Percentiles rank a stretch among this genome's conserved stretches.
These are phyloP conservation scores for Hortiboletus flavorubellus DNA, from an alignment of 768 basidiomycete genomes.

Conservation along the genomic window DNA sequence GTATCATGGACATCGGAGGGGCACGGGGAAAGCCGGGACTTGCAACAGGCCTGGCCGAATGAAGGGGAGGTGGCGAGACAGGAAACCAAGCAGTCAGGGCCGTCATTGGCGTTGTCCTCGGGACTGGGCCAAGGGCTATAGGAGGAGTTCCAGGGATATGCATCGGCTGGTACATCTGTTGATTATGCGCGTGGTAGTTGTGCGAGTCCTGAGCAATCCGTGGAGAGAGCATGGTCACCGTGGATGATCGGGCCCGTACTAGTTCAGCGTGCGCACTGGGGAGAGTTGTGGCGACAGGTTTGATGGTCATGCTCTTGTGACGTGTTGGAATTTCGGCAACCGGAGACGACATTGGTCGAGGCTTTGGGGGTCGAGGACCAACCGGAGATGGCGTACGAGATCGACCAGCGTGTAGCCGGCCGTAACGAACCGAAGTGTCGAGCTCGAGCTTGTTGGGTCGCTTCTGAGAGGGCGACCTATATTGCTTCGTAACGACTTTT, in stretches of 20 bases:
- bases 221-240: conserved; percentile 24
- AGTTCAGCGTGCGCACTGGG: conserved; percentile 21
- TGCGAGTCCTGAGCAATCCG: conserved; percentile 28
- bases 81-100: conserved; percentile 19
- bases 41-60: conserved; percentile 14
- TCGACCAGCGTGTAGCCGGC: conserved; percentile 26
- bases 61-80: conserved; percentile 3
- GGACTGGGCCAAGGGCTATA: neutral
- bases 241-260: conserved; percentile 28
- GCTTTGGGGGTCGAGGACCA: conserved; percentile 43
- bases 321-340: conserved; percentile 26
- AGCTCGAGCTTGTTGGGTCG: conserved; percentile 20
- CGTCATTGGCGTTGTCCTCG: conserved; percentile 3
- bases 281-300: conserved; percentile 18
- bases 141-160: conserved; percentile 23
- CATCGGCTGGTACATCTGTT: conserved; percentile 32
- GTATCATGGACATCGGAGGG: conserved; percentile 10
- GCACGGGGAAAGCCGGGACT: conserved; percentile 14
- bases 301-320: conserved; percentile 31
- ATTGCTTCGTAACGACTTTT: conserved; percentile 40
- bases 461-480: conserved; percentile 39
- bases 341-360: conserved; percentile 30
- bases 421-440: conserved; percentile 8
- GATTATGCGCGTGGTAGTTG: conserved; percentile 31
- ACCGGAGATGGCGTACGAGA: conserved; percentile 48